Percentiles rank a stretch among this genome's conserved stretches.
phyloP scores from a whole-genome alignment of 176 grass and related monocot genomes.

The Themeda triandra region DNA sequence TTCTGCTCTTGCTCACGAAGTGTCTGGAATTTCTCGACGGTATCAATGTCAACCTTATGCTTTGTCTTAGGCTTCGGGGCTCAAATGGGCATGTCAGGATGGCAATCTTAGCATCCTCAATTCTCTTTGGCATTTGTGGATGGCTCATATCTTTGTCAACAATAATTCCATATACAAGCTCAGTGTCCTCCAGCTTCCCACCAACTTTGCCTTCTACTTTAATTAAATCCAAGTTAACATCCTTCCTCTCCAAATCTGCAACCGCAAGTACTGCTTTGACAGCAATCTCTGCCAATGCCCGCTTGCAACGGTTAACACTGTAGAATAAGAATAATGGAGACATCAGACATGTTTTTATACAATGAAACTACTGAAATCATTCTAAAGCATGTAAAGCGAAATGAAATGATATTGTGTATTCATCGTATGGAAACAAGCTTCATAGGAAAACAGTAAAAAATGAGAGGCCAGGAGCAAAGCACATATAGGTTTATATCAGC shows the following conservation, averaged over 20 bases:
- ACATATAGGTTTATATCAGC: background rate
- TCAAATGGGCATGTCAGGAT: slow-evolving; percentile 97
- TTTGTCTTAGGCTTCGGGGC: slow-evolving; percentile 99
- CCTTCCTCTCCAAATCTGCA: slow-evolving; percentile 96
- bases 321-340: slow-evolving; percentile 18
- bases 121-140: slow-evolving; percentile 98
- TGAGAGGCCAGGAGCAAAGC: background rate
- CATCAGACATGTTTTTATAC: background rate
- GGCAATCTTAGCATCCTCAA: slow-evolving; percentile 91
- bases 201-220: slow-evolving; percentile 98
- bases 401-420: background rate
- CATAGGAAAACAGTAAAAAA: background rate
- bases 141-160: slow-evolving; percentile 99
- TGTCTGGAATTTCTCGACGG: slow-evolving; percentile 88
- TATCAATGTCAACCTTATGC: slow-evolving; percentile 99
- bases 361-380: background rate
- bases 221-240: slow-evolving; percentile 95
- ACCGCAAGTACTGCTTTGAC: slow-evolving; percentile 97
- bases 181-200: slow-evolving; percentile 95
- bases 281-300: slow-evolving; percentile 67
- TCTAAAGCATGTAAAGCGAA: background rate
- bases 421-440: background rate
- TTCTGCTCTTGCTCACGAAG: slow-evolving; percentile 78
- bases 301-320: slow-evolving; percentile 93
- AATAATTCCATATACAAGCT: slow-evolving; percentile 81